Evolutionary conservation across 306 rosid genomes (phyloP).

Genomic region (Castanospermum australe): DNA sequence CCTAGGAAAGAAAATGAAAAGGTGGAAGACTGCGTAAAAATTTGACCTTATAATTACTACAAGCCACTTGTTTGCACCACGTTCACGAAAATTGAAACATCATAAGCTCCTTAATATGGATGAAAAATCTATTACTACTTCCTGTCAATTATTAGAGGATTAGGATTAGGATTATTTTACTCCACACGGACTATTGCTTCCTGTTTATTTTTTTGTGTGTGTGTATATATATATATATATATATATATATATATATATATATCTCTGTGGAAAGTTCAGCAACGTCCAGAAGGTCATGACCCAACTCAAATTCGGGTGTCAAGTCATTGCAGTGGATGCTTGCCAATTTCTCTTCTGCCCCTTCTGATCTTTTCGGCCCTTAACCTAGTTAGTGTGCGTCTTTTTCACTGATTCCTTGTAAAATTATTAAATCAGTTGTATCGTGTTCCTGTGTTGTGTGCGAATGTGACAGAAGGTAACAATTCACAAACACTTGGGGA

Average conservation of each 20-base stretch:
- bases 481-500: background rate
- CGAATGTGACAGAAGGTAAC: slow-evolving; percentile 16
- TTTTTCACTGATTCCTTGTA: slow-evolving; percentile 22
- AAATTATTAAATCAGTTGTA: slow-evolving; percentile 10
- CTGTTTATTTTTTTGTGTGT: background rate
- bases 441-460: background rate
- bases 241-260: too few relatives aligned
- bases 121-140: background rate
- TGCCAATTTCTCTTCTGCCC: slow-evolving; percentile 24
- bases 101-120: background rate
- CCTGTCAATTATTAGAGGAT: background rate
- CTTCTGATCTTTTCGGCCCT: background rate
- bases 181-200: background rate
- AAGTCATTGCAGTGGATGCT: slow-evolving; percentile 18
- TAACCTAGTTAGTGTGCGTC: slow-evolving; percentile 6
- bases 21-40: slow-evolving; percentile 25
- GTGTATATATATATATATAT: too few relatives aligned
- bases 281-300: background rate
- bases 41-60: slow-evolving; percentile 23
- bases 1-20: background rate
- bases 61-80: background rate
- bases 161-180: background rate
- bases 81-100: background rate
- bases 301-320: slow-evolving; percentile 3
- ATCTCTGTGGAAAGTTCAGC: slow-evolving; percentile 18